Percentiles rank a stretch among this genome's conserved stretches.
Conservation (phyloP, 495 filamentous ascomycete genomes). For the Trichoderma asperelloides region DNA sequence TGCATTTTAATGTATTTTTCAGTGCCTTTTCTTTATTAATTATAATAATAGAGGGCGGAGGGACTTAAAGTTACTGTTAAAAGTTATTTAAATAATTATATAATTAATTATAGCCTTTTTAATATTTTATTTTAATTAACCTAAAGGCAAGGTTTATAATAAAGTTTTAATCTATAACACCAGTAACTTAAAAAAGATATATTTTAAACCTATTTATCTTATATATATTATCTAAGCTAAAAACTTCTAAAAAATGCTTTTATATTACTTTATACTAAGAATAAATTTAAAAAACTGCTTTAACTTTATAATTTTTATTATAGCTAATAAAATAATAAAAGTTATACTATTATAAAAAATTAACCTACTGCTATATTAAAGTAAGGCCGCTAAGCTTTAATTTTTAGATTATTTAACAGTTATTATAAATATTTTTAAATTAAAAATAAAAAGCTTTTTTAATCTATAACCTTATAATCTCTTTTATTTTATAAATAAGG, state of each 20-base stretch:
- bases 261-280: background rate
- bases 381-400: background rate
- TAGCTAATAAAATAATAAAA: background rate
- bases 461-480: background rate
- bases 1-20: background rate
- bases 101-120: slow-evolving; percentile 1
- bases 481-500: background rate
- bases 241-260: slow-evolving; percentile 1
- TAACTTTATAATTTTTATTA: background rate
- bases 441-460: background rate
- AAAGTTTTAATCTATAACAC: background rate
- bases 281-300: background rate
- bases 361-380: background rate
- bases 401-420: background rate
- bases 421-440: background rate
- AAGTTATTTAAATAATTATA: background rate
- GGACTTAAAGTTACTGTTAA: background rate
- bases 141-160: slow-evolving; percentile 9
- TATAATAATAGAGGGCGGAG: background rate
- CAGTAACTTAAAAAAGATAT: slow-evolving; percentile 5
- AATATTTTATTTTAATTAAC: slow-evolving; percentile 1
- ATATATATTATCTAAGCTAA: slow-evolving; percentile 10
- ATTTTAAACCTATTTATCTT: slow-evolving; percentile 12
- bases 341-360: background rate
- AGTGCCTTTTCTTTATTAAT: background rate